A percentile compares a stretch with the other conserved stretches of the same genome.
phyloP scores from a whole-genome alignment of 2,329 filamentous ascomycete species.

The Cladosporium sp. region DNA sequence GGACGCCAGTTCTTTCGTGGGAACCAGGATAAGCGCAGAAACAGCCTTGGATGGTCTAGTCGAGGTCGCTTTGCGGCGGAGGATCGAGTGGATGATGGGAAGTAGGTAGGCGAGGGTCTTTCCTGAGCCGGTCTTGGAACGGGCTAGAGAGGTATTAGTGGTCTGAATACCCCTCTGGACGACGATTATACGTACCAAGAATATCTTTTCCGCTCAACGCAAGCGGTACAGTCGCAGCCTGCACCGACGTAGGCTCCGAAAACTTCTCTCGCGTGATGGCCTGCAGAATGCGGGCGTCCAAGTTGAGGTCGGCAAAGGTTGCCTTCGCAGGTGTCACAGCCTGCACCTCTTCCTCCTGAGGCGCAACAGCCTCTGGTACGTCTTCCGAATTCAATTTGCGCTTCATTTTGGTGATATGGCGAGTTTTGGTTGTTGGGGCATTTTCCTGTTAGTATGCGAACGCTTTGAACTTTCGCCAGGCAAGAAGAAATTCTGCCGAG shows the following conservation, averaged over 20 bases:
- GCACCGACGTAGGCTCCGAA: constrained; percentile 79
- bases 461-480: not conserved
- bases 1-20: constrained; percentile 87
- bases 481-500: not conserved
- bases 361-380: constrained; percentile 35
- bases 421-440: not conserved
- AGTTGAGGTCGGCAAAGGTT: constrained; percentile 70
- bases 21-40: constrained; percentile 82
- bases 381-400: constrained; percentile 48
- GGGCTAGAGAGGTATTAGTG: constrained; percentile 50
- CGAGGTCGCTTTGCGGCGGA: constrained; percentile 66
- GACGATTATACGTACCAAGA: constrained; percentile 44
- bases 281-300: constrained; percentile 82
- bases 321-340: constrained; percentile 18
- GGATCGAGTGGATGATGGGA: constrained; percentile 77
- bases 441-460: too few relatives aligned
- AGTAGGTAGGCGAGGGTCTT: constrained; percentile 96
- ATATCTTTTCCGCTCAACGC: constrained; percentile 85
- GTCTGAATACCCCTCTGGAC: not conserved
- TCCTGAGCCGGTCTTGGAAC: constrained; percentile 90
- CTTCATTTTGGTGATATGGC: constrained; percentile 32
- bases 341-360: constrained; percentile 16
- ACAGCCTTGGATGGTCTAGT: constrained; percentile 47
- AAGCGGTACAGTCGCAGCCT: constrained; percentile 80
- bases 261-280: constrained; percentile 81